Evolutionary conservation across 2,329 filamentous ascomycete species (phyloP), one percentile per base, ranked within the genome.

Genomic region (Alternaria conjuncta): DNA sequence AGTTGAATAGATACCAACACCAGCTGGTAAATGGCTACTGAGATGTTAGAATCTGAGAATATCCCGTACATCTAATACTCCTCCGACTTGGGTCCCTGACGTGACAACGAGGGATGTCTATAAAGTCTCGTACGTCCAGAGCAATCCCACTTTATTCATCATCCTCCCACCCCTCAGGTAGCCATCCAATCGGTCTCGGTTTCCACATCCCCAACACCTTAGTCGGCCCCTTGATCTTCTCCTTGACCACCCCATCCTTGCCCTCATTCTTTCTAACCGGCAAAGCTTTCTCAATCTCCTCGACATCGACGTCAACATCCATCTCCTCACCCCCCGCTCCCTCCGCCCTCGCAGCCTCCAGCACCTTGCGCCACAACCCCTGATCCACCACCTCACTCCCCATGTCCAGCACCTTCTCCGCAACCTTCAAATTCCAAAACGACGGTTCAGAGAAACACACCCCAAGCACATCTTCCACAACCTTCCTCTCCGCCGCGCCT

Each of bases 341-440:
- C 21, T 66, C 69, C 21, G 25, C 62, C 47, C 30, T 65, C 18
- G 74, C 72, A 8, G 79, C 81, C 12, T 76, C 67, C 20, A 83
- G 61, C 11, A 83, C 53, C 11, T 45, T 57, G 3, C 55, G 20
- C 75, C 74, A 76, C 43, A 62, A 25, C 32, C 59, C 58, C 6
- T 50, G 6, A 21, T 63, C 65, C 23, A 54, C 9, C 2, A 73
- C 63, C 0, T 65, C 63, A 23, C n/a, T n/a, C n/a, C n/a, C n/a
- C n/a, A n/a, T n/a, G n/a, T 72, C 65, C 20, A 83, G 55, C 25
- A 83, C 18, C 15, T 53, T 60, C 47, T 75, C 70, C 0, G 78
- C 81, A 9, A 84, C 67, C 58, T 70, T 71, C 21, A 79, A 56
- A 44, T 77, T 78, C 82, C 81, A 83, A 28, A 67, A 64, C 8